Evolutionary conservation across 495 filamentous ascomycete species (phyloP), one percentile per base, ranked within the genome.

Genomic region (Penicillium ochrochloron): DNA sequence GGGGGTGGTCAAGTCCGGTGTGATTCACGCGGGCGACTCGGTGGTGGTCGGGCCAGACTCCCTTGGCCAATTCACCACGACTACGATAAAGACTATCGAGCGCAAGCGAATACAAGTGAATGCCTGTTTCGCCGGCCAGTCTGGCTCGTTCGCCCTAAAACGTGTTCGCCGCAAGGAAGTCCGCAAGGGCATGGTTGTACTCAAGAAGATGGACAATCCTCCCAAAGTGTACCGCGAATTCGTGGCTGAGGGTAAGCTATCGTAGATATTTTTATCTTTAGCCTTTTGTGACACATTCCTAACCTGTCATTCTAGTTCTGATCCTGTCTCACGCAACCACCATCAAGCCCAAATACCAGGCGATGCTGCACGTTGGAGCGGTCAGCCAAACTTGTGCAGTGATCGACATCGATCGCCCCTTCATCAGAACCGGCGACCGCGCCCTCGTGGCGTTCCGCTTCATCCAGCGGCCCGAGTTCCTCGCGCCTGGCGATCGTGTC

Each of bases 301-400:
- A 67, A 72, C 58, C 58, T 42, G 23, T 21, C 15, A n/a, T 39
- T 56, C 3, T 55, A 92, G 95, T 98, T 4, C 84, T 99, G 7
- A 99, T 99, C 64, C 83, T 99, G 9, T 93, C 90, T 5, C 95
- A 99, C 73, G 95, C 95, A 1, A 99, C 95, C n/a, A 99, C 95
- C 51, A 99, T 99, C 76, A 95, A 96, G 74, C 93, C 92, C 7
- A 94, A 94, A 70, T 99, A 99, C 72, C 95, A 99, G 76, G 96
- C 95, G 6, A 99, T 99, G 95, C 84, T 99, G 23, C 95, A 99
- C 70, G 95, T 99, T 21, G 95, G 95, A 9, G 92, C 95, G 1
- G 91, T 99, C 57, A 92, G 89, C 60, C 95, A 99, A 77, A 99
- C 95, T 0, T 98, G 96, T 67, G 88, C 93, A 8, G 97, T 99